phyloP scores from a whole-genome alignment of 352 stramenopile species.

The Globisporangium iwayamae region DNA sequence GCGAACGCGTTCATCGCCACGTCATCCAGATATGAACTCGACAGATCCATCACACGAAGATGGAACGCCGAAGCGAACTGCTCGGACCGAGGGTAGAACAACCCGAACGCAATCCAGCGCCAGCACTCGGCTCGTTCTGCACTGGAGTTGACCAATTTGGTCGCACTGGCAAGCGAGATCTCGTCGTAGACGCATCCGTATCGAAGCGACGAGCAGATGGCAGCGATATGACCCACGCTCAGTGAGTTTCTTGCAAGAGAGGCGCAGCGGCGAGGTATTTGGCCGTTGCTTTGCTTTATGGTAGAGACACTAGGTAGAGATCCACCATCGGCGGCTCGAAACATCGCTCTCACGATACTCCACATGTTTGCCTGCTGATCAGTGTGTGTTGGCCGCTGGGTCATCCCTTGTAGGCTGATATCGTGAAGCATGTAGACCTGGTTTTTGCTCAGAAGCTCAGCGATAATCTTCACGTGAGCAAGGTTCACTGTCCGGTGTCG shows the following conservation, averaged over 20 bases:
- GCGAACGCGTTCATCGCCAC: neutral
- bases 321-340: neutral
- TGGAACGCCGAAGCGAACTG: neutral
- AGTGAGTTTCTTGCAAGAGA: neutral
- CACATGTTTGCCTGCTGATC: neutral
- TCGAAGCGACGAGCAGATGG: neutral
- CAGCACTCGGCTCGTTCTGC: neutral
- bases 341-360: neutral
- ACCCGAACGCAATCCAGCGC: neutral
- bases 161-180: neutral
- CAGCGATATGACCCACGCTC: neutral
- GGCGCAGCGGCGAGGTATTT: neutral
- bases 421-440: neutral
- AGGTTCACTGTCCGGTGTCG: neutral
- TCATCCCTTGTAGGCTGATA: neutral
- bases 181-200: constrained; percentile 1
- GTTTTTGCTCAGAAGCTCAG: neutral
- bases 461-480: neutral
- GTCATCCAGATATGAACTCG: neutral
- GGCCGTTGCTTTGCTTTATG: neutral
- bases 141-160: neutral
- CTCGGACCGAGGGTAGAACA: neutral
- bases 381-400: neutral
- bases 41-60: neutral
- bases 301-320: neutral